These are phyloP conservation scores for Auricularia sp. DNA, from an alignment of 768 basidiomycete species.

Conservation along the genomic window DNA sequence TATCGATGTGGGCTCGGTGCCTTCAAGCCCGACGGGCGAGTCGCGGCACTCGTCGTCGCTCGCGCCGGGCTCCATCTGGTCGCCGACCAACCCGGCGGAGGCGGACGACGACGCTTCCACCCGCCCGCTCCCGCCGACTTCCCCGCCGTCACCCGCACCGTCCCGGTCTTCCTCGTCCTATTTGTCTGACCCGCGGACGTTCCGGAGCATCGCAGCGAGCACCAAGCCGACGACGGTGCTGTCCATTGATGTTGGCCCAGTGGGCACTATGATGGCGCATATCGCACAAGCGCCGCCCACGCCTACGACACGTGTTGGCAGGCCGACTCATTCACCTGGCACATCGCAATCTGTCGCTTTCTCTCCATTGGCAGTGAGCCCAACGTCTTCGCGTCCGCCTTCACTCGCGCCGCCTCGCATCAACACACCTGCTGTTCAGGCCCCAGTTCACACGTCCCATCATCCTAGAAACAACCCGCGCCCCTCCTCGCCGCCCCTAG, in stretches of 20 bases:
- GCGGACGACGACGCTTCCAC: conserved; percentile 94
- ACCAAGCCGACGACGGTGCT: conserved; percentile 93
- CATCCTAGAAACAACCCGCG: conserved; percentile 94
- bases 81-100: conserved; percentile 62
- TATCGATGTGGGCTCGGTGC: neutral
- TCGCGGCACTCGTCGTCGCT: conserved; percentile 36
- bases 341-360: conserved; percentile 49
- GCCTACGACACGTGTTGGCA: conserved; percentile 27
- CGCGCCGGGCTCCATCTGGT: conserved; percentile 70
- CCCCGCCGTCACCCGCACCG: conserved; percentile 77
- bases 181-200: conserved; percentile 70
- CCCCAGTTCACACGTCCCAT: conserved; percentile 81
- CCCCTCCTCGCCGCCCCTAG: conserved; percentile 80
- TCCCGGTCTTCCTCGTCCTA: conserved; percentile 78
- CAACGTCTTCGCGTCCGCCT: conserved; percentile 36
- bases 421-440: conserved; percentile 40
- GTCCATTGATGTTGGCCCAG: conserved; percentile 63
- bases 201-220: conserved; percentile 72
- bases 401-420: conserved; percentile 16
- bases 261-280: conserved; percentile 60
- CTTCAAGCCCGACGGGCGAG: neutral
- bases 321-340: neutral
- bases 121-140: conserved; percentile 79
- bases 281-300: conserved; percentile 77
- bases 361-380: conserved; percentile 44